phyloP scores from a whole-genome alignment of 192 early-diverging fungal species.

The Coemansia sp. region DNA sequence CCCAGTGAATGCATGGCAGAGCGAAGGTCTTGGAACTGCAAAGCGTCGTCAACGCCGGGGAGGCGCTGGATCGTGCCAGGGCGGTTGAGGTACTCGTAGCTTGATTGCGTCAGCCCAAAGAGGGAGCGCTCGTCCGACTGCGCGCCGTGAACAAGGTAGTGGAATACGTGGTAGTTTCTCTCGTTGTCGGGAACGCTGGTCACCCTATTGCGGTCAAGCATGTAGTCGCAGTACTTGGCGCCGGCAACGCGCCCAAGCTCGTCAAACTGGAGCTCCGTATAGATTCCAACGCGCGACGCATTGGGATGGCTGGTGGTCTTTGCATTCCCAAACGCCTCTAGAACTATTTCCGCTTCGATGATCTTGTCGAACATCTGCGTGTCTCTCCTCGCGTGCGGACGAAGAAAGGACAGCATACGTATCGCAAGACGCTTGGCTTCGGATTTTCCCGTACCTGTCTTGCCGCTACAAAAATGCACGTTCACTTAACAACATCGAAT shows the following conservation, averaged over 20 bases:
- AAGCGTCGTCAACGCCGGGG: constrained; percentile 61
- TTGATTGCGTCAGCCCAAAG: constrained; percentile 68
- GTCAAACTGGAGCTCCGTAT: constrained; percentile 89
- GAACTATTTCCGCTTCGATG: constrained; percentile 65
- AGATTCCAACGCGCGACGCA: constrained; percentile 82
- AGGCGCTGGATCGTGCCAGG: constrained; percentile 53
- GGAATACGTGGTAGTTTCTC: constrained; percentile 93
- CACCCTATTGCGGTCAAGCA: constrained; percentile 84
- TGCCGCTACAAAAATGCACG: constrained; percentile 62
- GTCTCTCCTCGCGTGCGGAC: constrained; percentile 68
- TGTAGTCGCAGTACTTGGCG: constrained; percentile 81
- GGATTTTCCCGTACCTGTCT: constrained; percentile 85
- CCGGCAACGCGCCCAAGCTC: constrained; percentile 88
- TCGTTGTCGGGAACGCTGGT: constrained; percentile 65
- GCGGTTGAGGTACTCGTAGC: constrained; percentile 50
- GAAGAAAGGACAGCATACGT: constrained; percentile 67
- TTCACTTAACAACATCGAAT: neutral
- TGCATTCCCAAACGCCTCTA: constrained; percentile 89
- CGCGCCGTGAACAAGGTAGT: constrained; percentile 88
- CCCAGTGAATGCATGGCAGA: constrained; percentile 86
- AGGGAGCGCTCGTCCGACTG: constrained; percentile 72
- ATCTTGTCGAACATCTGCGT: constrained; percentile 69
- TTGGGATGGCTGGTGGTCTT: constrained; percentile 71
- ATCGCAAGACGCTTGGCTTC: constrained; percentile 67
- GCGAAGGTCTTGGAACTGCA: constrained; percentile 69